Evolutionary conservation across 495 filamentous ascomycete species (phyloP).

Genomic region (Lasiosphaeria miniovina): DNA sequence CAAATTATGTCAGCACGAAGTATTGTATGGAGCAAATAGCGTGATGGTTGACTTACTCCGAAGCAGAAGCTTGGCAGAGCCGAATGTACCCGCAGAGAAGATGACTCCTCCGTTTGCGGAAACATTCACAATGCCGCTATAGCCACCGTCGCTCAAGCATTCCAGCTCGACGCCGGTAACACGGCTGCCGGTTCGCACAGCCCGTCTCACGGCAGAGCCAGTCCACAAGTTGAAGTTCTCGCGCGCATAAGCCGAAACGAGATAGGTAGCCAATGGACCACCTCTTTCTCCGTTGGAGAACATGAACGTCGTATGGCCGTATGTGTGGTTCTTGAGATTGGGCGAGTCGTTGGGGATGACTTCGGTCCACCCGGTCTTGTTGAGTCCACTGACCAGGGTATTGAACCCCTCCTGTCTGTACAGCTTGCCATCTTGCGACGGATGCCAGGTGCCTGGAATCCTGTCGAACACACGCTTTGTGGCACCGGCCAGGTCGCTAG

Average conservation of each 20-base stretch:
- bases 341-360: constrained; percentile 60
- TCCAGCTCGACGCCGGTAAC: constrained; percentile 68
- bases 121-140: constrained; percentile 56
- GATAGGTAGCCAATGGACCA: constrained; percentile 72
- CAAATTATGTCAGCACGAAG: constrained; percentile 4
- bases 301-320: constrained; percentile 67
- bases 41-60: constrained; percentile 32
- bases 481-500: constrained; percentile 56
- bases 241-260: constrained; percentile 56
- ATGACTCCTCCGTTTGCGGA: constrained; percentile 62
- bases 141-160: constrained; percentile 51
- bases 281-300: constrained; percentile 62
- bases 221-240: constrained; percentile 64
- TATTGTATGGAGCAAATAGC: background rate
- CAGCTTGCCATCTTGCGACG: constrained; percentile 63
- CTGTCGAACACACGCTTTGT: constrained; percentile 60
- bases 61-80: constrained; percentile 66
- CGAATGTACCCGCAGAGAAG: constrained; percentile 66
- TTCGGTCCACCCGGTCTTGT: constrained; percentile 57
- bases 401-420: constrained; percentile 67
- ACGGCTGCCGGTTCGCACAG: constrained; percentile 58
- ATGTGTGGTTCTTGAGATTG: constrained; percentile 62
- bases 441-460: constrained; percentile 65
- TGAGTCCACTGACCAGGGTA: constrained; percentile 55
- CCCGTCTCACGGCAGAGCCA: constrained; percentile 60